Evolutionary conservation across 257 asterid genomes (phyloP), one percentile per base, ranked within the genome.

Genomic region (Penstemon newberryi): DNA sequence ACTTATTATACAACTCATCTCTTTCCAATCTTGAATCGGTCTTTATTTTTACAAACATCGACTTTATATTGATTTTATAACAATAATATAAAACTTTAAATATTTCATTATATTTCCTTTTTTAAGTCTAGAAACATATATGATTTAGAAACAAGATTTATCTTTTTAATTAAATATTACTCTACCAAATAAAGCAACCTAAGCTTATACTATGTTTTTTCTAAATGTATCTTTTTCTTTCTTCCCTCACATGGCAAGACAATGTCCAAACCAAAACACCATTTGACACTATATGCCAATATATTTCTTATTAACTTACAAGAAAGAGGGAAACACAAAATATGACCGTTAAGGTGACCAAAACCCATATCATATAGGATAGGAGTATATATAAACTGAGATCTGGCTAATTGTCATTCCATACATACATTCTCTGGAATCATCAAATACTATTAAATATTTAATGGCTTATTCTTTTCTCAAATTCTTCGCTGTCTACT

Each of bases 381-480:
- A 25, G 33, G 33, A 25, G 33, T 50, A 63, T 43, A 45, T 18
- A n/a, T 46, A 46, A 43, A 45, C 53, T 2, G 15, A 8, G 54
- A 18, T 62, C 25, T 62, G 33, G 39, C 40, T 13, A 61, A 25
- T 44, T 42, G 52, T 62, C 67, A 44, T 62, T 62, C 55, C 10
- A n/a, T 60, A 25, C 33, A 25, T 25, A 25, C 11, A 13, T 43
- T 5, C 13, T 62, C 66, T 62, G 67, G 41, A 39, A 58, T 9
- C 12, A 18, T 7, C 66, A 60, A 15, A 62, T 13, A 8, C 36
- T 42, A 60, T 13, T 41, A 43, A 12, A 62, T 11, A 25, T 6
- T 43, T 60, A 13, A 77, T 78, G 81, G 77, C 79, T 54, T 73
- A 18, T 54, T 73, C 18, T 56, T 18, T 56, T 51, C 13, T 58